Conservation (phyloP, 2,329 filamentous ascomycete genomes). For the Zalaria obscura region DNA sequence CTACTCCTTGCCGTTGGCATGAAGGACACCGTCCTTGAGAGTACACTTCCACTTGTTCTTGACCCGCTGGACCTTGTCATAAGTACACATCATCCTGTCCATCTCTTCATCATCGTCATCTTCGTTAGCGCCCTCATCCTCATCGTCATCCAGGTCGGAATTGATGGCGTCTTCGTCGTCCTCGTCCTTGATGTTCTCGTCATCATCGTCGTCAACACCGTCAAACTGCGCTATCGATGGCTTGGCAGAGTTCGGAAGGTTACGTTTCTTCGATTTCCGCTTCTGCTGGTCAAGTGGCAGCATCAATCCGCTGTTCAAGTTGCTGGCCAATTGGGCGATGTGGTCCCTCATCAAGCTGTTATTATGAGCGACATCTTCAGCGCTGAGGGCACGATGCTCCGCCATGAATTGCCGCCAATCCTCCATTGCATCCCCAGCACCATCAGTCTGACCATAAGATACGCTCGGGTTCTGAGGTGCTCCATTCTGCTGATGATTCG, state of each 20-base stretch:
- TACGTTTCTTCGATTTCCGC: conserved; percentile 18
- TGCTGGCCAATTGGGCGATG: conserved; percentile 49
- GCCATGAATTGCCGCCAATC: conserved; percentile 45
- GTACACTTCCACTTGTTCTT: conserved; percentile 98
- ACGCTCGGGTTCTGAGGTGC: conserved; percentile 25
- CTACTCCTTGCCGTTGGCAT: conserved; percentile 79
- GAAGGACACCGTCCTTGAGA: conserved; percentile 89
- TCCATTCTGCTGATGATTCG: conserved; percentile 21
- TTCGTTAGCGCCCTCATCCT: conserved; percentile 43
- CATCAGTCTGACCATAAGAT: conserved; percentile 57
- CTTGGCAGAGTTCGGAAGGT: neutral
- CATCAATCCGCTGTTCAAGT: conserved; percentile 67
- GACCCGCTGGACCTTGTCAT: conserved; percentile 96
- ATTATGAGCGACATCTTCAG: conserved; percentile 39
- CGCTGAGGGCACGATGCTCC: conserved; percentile 39
- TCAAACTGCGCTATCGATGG: conserved; percentile 31
- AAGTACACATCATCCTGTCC: conserved; percentile 89
- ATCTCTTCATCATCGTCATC: conserved; percentile 85
- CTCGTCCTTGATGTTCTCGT: conserved; percentile 30
- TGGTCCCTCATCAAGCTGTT: conserved; percentile 56
- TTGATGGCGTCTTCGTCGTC: conserved; percentile 91
- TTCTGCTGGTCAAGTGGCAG: conserved; percentile 48
- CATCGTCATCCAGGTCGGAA: conserved; percentile 93
- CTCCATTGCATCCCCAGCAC: conserved; percentile 48
- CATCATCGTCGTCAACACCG: conserved; percentile 42